phyloP scores from a whole-genome alignment of 176 grass and related monocot species.

The Rhynchospora breviuscula region DNA sequence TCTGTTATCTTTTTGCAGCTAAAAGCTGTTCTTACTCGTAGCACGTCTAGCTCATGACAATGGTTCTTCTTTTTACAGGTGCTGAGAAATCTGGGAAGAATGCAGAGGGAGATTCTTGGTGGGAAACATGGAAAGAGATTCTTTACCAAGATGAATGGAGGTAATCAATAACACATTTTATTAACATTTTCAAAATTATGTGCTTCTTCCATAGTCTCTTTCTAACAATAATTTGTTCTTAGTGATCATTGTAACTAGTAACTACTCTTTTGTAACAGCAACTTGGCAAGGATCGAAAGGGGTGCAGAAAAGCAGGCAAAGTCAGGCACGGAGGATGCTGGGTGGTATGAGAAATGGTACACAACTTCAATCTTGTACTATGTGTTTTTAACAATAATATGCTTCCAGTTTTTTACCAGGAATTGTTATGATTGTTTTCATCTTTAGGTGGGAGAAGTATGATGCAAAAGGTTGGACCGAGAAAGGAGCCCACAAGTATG shows the following conservation, averaged over 20 bases:
- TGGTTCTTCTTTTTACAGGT: constrained; percentile 33
- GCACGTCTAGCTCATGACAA: not conserved
- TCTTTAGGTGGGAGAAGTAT: constrained; percentile 95
- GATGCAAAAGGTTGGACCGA: constrained; percentile 98
- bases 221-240: not conserved
- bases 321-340: constrained; percentile 76
- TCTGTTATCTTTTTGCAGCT: not conserved
- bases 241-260: not conserved
- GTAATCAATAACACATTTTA: constrained; percentile 29
- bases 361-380: constrained; percentile 15
- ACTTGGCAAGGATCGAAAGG: constrained; percentile 93
- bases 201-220: not conserved
- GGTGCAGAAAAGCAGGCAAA: constrained; percentile 96
- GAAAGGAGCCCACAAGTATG: constrained; percentile 98
- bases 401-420: not conserved
- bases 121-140: constrained; percentile 99
- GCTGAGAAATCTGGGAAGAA: constrained; percentile 91
- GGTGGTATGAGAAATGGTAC: constrained; percentile 99
- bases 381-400: constrained; percentile 7
- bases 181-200: not conserved
- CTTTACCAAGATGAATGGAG: constrained; percentile 98
- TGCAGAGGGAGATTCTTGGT: constrained; percentile 75
- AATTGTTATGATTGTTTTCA: not conserved
- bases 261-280: constrained; percentile 34
- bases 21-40: not conserved